A percentile compares a stretch with the other conserved stretches of the same genome.
These are phyloP conservation scores for Stevia rebaudiana DNA, from an alignment of 140 eudicot genomes.

Conservation along the genomic window DNA sequence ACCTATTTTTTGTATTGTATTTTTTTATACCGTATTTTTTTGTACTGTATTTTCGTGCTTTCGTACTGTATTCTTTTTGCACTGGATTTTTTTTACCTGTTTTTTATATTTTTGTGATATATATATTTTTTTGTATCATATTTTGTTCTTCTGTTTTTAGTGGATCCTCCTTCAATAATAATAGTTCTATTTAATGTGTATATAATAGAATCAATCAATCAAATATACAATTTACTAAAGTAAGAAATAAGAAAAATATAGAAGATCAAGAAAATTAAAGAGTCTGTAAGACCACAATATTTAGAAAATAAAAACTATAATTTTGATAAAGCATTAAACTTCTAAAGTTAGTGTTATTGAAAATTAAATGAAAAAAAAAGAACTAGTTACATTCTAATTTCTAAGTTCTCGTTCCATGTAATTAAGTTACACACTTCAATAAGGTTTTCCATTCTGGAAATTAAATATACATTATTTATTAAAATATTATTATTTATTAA, in stretches of 20 bases:
- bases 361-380: neutral
- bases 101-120: no score
- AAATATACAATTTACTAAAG: neutral
- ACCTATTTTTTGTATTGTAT: no score
- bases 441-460: neutral
- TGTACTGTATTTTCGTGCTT: no score
- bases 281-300: neutral
- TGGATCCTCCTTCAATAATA: no score
- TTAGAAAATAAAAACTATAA: neutral
- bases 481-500: neutral
- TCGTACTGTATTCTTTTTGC: no score
- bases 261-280: neutral
- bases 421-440: slow-evolving; percentile 3
- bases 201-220: neutral
- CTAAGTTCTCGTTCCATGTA: neutral
- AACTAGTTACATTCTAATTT: neutral
- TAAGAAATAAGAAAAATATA: neutral
- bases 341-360: neutral
- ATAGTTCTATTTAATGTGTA: neutral
- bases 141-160: no score
- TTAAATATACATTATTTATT: neutral
- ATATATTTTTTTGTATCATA: no score
- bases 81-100: no score
- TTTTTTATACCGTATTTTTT: no score
- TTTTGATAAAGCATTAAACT: neutral